phyloP scores from a whole-genome alignment of 2,329 filamentous ascomycete species.

The Epichloe amarillans region DNA sequence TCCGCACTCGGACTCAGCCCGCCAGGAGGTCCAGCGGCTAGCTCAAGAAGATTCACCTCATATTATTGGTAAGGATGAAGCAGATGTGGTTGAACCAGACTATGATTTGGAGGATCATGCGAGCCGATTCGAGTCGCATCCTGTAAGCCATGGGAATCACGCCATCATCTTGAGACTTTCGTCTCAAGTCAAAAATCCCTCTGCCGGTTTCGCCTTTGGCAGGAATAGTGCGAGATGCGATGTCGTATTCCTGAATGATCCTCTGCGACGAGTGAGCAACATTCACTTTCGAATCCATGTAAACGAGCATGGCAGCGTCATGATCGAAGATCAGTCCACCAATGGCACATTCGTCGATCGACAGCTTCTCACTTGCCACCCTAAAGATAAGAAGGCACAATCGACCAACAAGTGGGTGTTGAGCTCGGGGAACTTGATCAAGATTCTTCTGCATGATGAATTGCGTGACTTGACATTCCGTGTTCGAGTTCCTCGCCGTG shows the following conservation, averaged over 20 bases:
- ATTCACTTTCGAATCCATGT: slow-evolving; percentile 91
- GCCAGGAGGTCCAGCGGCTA: slow-evolving; percentile 49
- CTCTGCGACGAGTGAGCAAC: slow-evolving; percentile 69
- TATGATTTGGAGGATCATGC: slow-evolving; percentile 37
- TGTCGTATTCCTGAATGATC: slow-evolving; percentile 52
- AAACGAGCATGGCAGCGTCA: slow-evolving; percentile 72
- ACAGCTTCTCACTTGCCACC: slow-evolving; percentile 40
- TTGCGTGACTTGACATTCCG: slow-evolving; percentile 60
- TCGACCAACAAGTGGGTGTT: slow-evolving; percentile 44
- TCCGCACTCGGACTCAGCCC: slow-evolving; percentile 60
- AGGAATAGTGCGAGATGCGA: slow-evolving; percentile 63
- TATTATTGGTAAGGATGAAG: slow-evolving; percentile 35
- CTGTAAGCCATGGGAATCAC: slow-evolving; percentile 38
- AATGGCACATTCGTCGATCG: slow-evolving; percentile 86
- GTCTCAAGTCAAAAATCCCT: slow-evolving; percentile 52
- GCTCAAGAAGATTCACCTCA: slow-evolving; percentile 33
- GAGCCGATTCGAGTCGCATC: slow-evolving; percentile 29
- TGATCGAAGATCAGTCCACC: slow-evolving; percentile 91
- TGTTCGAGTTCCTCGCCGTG: slow-evolving; percentile 68
- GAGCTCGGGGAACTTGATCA: slow-evolving; percentile 58
- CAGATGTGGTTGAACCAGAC: slow-evolving; percentile 37
- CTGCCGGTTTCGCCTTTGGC: slow-evolving; percentile 73
- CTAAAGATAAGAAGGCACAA: slow-evolving; percentile 17
- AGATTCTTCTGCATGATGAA: slow-evolving; percentile 44
- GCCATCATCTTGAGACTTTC: slow-evolving; percentile 76